Evolutionary conservation across 139 green algal genomes (phyloP).

Genomic region (Deuterostichococcus epilithicus): DNA sequence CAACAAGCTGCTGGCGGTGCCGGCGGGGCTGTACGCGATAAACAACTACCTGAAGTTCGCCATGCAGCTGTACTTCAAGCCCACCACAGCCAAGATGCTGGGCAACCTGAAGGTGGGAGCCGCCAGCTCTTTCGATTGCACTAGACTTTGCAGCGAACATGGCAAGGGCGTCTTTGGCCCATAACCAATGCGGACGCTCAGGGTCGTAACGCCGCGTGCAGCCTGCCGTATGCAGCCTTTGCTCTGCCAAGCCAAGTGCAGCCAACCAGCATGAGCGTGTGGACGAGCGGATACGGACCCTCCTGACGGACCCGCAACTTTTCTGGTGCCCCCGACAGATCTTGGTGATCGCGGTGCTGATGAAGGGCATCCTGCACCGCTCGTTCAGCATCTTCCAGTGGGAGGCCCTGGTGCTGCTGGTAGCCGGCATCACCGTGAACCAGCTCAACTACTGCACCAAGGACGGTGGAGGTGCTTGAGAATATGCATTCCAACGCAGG

Average conservation of each 20-base stretch:
- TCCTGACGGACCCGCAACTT: too few species aligned
- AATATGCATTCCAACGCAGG: background rate
- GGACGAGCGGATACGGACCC: too few species aligned
- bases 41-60: slow-evolving; percentile 97
- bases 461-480: background rate
- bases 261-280: too few species aligned
- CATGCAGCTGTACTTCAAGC: slow-evolving; percentile 94
- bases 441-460: slow-evolving; percentile 68
- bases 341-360: slow-evolving; percentile 84
- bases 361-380: slow-evolving; percentile 77
- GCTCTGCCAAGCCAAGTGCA: too few species aligned
- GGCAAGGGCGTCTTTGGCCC: too few species aligned
- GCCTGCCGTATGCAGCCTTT: too few species aligned
- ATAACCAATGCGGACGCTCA: too few species aligned
- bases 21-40: slow-evolving; percentile 84
- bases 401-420: slow-evolving; percentile 91
- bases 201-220: too few species aligned
- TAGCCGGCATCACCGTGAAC: slow-evolving; percentile 95
- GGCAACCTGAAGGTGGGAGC: slow-evolving; percentile 85
- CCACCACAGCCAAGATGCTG: slow-evolving; percentile 97
- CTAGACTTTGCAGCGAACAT: too few species aligned
- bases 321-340: slow-evolving; percentile 45
- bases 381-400: slow-evolving; percentile 85
- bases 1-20: slow-evolving; percentile 84
- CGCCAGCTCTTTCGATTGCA: slow-evolving; percentile 1